These are phyloP conservation scores for Lipomyces orientalis DNA, from an alignment of 805 yeast species.

Conservation along the genomic window DNA sequence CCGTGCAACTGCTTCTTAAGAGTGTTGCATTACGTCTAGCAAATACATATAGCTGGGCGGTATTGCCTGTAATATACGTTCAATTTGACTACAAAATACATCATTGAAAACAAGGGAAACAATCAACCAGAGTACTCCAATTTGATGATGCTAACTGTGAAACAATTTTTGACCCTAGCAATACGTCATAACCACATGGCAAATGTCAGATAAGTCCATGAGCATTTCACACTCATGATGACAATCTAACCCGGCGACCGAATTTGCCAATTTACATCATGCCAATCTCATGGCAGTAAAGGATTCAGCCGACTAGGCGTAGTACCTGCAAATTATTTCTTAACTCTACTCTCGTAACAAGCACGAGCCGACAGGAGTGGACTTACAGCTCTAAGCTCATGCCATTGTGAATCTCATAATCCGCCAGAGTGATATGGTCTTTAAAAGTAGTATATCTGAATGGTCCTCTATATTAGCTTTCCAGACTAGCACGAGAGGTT, in stretches of 20 bases:
- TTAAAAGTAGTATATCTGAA: constrained; percentile 68
- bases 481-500: background rate
- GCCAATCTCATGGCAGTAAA: background rate
- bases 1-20: background rate
- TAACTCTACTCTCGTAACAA: background rate
- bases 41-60: background rate
- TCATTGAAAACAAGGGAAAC: too few species aligned
- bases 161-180: background rate
- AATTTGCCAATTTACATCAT: too few species aligned
- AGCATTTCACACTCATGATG: background rate
- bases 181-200: background rate
- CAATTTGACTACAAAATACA: too few species aligned
- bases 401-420: constrained; percentile 91
- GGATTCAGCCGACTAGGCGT: constrained; percentile 3
- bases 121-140: background rate
- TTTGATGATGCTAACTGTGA: background rate
- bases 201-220: background rate
- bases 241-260: background rate
- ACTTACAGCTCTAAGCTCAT: constrained; percentile 80
- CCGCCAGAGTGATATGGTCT: constrained; percentile 90
- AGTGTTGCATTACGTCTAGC: background rate
- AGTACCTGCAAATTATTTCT: constrained; percentile 8
- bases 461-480: too few species aligned
- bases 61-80: background rate
- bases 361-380: background rate